A percentile compares a stretch with the other conserved stretches of the same genome.
Evolutionary conservation across 768 basidiomycete species (phyloP).

Genomic region (Serendipita vermifera): DNA sequence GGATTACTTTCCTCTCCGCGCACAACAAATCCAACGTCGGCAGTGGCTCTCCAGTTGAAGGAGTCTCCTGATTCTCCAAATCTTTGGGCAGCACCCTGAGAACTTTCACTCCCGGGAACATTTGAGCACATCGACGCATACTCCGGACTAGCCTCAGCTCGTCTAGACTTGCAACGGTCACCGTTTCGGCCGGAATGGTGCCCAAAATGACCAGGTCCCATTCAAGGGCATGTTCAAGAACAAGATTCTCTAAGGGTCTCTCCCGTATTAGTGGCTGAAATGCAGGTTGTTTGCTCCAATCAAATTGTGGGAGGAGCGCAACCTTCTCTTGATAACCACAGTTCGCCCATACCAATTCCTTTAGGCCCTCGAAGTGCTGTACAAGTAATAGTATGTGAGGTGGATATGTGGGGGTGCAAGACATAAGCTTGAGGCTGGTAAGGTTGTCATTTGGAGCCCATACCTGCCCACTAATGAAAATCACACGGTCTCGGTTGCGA

Average conservation of each 20-base stretch:
- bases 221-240: constrained; percentile 1
- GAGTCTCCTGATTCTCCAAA: no score
- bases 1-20: no score
- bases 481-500: background rate
- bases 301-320: background rate
- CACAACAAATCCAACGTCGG: no score
- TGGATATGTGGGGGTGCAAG: background rate
- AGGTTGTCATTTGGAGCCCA: background rate
- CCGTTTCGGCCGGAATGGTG: background rate
- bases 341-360: constrained; percentile 3
- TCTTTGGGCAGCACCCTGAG: no score
- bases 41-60: no score
- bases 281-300: background rate
- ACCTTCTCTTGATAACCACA: background rate
- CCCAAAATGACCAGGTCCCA: background rate
- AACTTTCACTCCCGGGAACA: no score
- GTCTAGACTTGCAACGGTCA: background rate
- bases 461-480: background rate
- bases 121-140: no score
- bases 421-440: background rate
- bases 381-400: background rate
- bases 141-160: background rate
- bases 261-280: background rate
- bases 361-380: background rate
- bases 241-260: background rate